These are phyloP conservation scores for Myxozyma neotropica DNA, from an alignment of 805 yeast genomes.

Conservation along the genomic window DNA sequence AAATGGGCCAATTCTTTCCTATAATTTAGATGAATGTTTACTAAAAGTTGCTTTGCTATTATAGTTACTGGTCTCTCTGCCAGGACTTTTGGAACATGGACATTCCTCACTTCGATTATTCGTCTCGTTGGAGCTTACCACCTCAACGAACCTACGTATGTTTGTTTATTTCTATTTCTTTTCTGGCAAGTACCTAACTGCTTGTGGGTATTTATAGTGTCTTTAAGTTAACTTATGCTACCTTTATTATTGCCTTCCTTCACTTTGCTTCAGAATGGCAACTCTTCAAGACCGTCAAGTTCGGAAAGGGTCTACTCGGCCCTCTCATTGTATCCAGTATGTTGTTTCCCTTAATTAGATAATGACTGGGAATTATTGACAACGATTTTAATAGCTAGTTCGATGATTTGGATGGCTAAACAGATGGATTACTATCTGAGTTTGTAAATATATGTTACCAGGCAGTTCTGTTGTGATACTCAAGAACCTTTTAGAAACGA, in stretches of 20 bases:
- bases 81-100: conserved; percentile 99
- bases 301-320: conserved; percentile 86
- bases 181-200: too few relatives aligned
- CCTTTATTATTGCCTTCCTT: conserved; percentile 77
- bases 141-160: conserved; percentile 60
- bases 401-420: conserved; percentile 70
- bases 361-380: neutral
- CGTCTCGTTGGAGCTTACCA: conserved; percentile 86
- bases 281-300: conserved; percentile 71
- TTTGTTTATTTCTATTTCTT: conserved; percentile 1
- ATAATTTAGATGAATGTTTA: neutral
- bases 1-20: neutral
- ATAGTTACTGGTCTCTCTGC: conserved; percentile 65
- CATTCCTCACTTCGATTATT: conserved; percentile 78
- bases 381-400: conserved; percentile 50
- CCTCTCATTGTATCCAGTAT: conserved; percentile 68
- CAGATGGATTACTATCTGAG: conserved; percentile 64
- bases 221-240: conserved; percentile 75
- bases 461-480: too few relatives aligned
- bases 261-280: conserved; percentile 88
- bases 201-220: conserved; percentile 46
- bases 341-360: neutral
- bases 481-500: too few relatives aligned
- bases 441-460: neutral
- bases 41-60: too few relatives aligned